phyloP scores from a whole-genome alignment of 257 asterid species.

The Misopates orontium region DNA sequence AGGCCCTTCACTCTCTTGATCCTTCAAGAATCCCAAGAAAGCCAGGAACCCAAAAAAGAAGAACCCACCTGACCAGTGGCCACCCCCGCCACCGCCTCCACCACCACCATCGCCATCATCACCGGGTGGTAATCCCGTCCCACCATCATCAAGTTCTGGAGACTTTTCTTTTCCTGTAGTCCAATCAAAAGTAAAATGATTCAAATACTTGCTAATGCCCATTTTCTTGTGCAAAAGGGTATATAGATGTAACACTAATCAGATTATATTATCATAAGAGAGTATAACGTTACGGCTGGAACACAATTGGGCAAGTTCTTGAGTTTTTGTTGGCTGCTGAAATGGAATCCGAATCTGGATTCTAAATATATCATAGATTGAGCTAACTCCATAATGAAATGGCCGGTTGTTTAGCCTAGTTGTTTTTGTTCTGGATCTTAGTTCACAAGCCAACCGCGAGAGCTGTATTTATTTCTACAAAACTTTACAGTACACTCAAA shows the following conservation, averaged over 20 bases:
- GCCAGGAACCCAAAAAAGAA: conserved; percentile 79
- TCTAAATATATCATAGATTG: no score
- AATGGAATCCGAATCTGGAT: neutral
- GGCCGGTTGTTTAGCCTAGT: no score
- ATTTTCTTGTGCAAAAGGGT: neutral
- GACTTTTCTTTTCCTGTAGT: conserved; percentile 77
- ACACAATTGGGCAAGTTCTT: neutral
- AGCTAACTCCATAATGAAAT: no score
- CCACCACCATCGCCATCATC: conserved; percentile 89
- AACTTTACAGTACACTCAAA: no score
- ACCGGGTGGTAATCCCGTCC: conserved; percentile 81
- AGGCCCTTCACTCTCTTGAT: no score
- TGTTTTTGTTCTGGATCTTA: no score
- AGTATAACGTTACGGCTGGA: neutral
- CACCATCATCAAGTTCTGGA: conserved; percentile 93
- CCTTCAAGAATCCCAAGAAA: conserved; percentile 64
- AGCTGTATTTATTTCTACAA: no score
- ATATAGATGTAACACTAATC: neutral
- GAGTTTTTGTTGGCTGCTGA: neutral
- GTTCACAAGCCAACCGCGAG: no score
- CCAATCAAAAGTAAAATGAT: neutral
- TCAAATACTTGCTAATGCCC: neutral
- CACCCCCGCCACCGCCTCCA: conserved; percentile 86
- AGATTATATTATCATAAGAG: neutral
- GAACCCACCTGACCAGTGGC: conserved; percentile 86